Evolutionary conservation across 2,329 filamentous ascomycete species (phyloP).

Genomic region (Leptodontidium sp.): DNA sequence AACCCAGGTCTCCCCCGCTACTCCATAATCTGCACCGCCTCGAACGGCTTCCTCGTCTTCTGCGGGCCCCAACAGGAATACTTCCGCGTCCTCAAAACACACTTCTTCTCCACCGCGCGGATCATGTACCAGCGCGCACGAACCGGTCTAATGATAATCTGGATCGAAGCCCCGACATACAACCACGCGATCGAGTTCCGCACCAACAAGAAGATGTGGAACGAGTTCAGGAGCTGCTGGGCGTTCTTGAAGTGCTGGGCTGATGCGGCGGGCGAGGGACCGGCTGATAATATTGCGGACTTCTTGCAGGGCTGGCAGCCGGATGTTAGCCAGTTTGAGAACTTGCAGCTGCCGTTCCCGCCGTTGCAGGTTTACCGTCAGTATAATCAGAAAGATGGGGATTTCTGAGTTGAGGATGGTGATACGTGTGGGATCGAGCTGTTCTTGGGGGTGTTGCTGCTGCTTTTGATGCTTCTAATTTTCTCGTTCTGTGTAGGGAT

Average conservation of each 20-base stretch:
- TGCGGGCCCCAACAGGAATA: slow-evolving; percentile 17
- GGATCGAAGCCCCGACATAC: slow-evolving; percentile 11
- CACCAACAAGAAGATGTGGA: slow-evolving; percentile 9
- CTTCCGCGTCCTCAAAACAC: slow-evolving; percentile 7
- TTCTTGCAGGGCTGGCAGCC: slow-evolving; percentile 5
- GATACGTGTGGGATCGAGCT: background rate
- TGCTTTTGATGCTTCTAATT: no score
- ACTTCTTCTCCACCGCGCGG: slow-evolving; percentile 12
- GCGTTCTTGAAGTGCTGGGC: slow-evolving; percentile 22
- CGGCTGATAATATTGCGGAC: slow-evolving; percentile 7
- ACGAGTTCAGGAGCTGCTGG: slow-evolving; percentile 20
- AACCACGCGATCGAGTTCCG: slow-evolving; percentile 6
- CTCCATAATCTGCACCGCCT: slow-evolving; percentile 16
- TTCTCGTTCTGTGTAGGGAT: no score
- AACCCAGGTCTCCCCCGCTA: slow-evolving; percentile 15
- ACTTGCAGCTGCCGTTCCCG: background rate
- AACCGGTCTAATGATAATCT: slow-evolving; percentile 18
- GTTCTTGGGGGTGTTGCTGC: no score
- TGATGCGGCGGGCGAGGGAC: slow-evolving; percentile 11
- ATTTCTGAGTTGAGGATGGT: background rate
- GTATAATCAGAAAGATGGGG: background rate
- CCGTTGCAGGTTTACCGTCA: background rate
- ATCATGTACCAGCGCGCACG: slow-evolving; percentile 21
- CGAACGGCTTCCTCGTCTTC: slow-evolving; percentile 19
- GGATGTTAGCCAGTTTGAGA: background rate